These are phyloP conservation scores for Elsinoe fawcettii DNA, from an alignment of 2,329 filamentous ascomycete genomes.

Conservation along the genomic window DNA sequence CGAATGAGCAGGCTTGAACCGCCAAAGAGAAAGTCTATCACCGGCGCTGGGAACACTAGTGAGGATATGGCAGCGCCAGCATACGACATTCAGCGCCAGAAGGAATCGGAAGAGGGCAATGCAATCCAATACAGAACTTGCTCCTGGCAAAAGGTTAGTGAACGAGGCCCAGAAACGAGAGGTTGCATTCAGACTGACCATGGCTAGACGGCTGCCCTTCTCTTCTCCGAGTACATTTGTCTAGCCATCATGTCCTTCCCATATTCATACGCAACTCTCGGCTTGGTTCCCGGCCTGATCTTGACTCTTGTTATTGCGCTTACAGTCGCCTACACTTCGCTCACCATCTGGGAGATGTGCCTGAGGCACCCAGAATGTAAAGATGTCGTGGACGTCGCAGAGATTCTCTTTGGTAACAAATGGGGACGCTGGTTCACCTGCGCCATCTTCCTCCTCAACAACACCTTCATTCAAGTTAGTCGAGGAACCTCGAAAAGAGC, in stretches of 20 bases:
- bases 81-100: slow-evolving; percentile 54
- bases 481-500: neutral
- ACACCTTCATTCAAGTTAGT: slow-evolving; percentile 69
- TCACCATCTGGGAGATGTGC: slow-evolving; percentile 71
- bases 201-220: slow-evolving; percentile 66
- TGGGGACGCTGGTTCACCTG: slow-evolving; percentile 64
- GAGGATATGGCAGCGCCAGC: slow-evolving; percentile 31
- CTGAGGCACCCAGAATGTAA: slow-evolving; percentile 82
- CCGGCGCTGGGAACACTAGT: slow-evolving; percentile 20
- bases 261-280: slow-evolving; percentile 82
- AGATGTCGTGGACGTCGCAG: slow-evolving; percentile 91
- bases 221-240: slow-evolving; percentile 95
- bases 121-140: slow-evolving; percentile 89
- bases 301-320: slow-evolving; percentile 70
- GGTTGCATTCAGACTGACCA: slow-evolving; percentile 1
- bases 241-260: slow-evolving; percentile 92
- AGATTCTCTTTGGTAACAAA: slow-evolving; percentile 78
- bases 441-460: slow-evolving; percentile 88
- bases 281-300: slow-evolving; percentile 78
- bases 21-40: slow-evolving; percentile 31
- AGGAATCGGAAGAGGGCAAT: slow-evolving; percentile 66
- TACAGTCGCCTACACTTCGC: slow-evolving; percentile 75
- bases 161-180: neutral
- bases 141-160: slow-evolving; percentile 73
- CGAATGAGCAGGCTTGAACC: slow-evolving; percentile 38